Conservation (phyloP, 306 rosid genomes). For the Benincasa hispida region DNA sequence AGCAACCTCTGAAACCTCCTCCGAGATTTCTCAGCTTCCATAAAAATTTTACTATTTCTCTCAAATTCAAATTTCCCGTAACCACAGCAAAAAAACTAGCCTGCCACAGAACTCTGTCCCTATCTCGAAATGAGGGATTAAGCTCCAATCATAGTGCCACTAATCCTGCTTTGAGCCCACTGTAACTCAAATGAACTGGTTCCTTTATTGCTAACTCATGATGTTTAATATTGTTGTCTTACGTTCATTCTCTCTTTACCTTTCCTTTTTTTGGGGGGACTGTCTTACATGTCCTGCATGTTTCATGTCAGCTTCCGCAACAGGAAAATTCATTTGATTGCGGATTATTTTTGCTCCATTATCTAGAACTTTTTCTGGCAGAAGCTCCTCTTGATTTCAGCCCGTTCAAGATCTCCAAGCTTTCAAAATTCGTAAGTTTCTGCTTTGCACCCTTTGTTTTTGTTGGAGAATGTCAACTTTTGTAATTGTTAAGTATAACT, state of each 20-base stretch:
- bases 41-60: background rate
- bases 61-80: background rate
- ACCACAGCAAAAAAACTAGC: background rate
- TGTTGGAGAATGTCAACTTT: background rate
- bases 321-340: slow-evolving; percentile 92
- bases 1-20: background rate
- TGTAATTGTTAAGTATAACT: background rate
- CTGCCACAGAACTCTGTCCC: background rate
- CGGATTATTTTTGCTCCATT: slow-evolving; percentile 90
- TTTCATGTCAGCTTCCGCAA: slow-evolving; percentile 67
- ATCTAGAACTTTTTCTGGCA: slow-evolving; percentile 72
- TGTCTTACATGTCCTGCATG: slow-evolving; percentile 10
- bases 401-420: slow-evolving; percentile 56
- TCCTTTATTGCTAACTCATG: background rate
- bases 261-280: background rate
- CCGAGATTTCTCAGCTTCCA: background rate
- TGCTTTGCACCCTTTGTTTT: slow-evolving; percentile 6
- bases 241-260: background rate
- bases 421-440: slow-evolving; percentile 68
- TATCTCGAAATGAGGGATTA: background rate
- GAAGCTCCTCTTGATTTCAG: slow-evolving; percentile 74
- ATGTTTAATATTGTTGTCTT: background rate
- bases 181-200: background rate
- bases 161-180: background rate
- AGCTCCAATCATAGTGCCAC: background rate